Evolutionary conservation across 176 grass and related monocot species (phyloP).

Genomic region (Tillandsia leiboldiana): DNA sequence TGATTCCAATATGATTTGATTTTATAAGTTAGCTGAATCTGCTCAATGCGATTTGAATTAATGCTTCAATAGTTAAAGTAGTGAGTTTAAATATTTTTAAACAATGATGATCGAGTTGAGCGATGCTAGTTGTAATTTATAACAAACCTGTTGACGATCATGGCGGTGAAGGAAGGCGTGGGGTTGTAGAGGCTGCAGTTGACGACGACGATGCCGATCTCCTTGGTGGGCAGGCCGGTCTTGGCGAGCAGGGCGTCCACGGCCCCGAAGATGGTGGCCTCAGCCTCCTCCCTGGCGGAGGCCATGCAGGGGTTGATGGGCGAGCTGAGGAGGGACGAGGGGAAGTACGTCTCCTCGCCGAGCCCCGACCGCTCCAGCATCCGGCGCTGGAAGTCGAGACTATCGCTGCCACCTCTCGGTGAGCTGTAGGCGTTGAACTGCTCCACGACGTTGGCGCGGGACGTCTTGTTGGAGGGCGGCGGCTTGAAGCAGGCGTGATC

Average conservation of each 20-base stretch:
- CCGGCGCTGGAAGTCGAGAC: slow-evolving; percentile 76
- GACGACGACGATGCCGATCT: slow-evolving; percentile 62
- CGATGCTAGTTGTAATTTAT: no score
- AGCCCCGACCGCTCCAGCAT: slow-evolving; percentile 84
- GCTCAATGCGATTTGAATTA: no score
- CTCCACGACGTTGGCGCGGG: slow-evolving; percentile 42
- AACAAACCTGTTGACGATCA: slow-evolving; percentile 45
- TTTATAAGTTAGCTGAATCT: no score
- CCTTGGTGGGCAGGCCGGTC: neutral
- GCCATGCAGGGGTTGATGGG: slow-evolving; percentile 51
- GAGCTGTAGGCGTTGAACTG: slow-evolving; percentile 44
- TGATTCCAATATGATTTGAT: no score
- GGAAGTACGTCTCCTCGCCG: slow-evolving; percentile 69
- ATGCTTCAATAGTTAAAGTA: no score
- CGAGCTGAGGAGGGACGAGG: slow-evolving; percentile 40
- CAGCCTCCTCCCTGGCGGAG: slow-evolving; percentile 60
- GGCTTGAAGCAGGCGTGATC: slow-evolving; percentile 47
- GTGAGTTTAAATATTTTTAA: no score
- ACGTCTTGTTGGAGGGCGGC: slow-evolving; percentile 32
- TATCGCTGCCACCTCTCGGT: slow-evolving; percentile 39
- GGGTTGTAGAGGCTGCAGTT: slow-evolving; percentile 88
- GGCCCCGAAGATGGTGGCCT: slow-evolving; percentile 65
- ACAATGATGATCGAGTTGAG: no score
- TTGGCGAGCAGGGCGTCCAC: slow-evolving; percentile 56
- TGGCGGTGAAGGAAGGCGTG: slow-evolving; percentile 69